Percentiles rank a stretch among this genome's conserved stretches.
These are phyloP conservation scores for Cyclotella baltica DNA, from an alignment of 108 stramenopile genomes.

Conservation along the genomic window DNA sequence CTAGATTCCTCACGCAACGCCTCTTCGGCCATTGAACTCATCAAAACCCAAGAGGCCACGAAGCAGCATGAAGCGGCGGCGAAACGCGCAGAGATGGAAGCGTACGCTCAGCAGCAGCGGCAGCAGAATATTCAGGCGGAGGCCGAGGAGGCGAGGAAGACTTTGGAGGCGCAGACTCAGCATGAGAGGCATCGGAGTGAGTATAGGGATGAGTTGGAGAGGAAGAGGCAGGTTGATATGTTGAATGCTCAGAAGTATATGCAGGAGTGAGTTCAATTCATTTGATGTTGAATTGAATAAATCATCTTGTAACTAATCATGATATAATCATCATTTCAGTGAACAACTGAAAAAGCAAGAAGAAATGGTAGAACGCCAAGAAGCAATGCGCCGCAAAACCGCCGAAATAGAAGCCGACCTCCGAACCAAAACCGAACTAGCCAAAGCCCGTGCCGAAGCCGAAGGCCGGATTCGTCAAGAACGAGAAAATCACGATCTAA, in stretches of 20 bases:
- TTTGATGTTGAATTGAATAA: neutral
- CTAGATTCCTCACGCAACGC: conserved; percentile 85
- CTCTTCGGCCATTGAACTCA: conserved; percentile 87
- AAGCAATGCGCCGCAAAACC: conserved; percentile 96
- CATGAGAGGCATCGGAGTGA: conserved; percentile 91
- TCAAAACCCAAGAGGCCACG: conserved; percentile 94
- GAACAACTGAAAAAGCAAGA: conserved; percentile 97
- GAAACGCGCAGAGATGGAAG: conserved; percentile 90
- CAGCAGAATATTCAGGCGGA: conserved; percentile 93
- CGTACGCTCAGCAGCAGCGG: conserved; percentile 87
- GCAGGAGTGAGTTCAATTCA: conserved; percentile 86
- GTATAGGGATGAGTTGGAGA: conserved; percentile 95
- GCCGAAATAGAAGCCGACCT: conserved; percentile 97
- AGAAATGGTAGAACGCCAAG: conserved; percentile 95
- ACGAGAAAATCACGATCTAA: conserved; percentile 96
- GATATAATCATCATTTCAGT: conserved; percentile 40
- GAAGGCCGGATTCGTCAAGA: conserved; percentile 96
- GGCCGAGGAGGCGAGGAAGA: conserved; percentile 94
- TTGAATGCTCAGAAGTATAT: conserved; percentile 95
- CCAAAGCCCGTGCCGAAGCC: conserved; percentile 92
- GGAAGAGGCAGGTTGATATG: conserved; percentile 97
- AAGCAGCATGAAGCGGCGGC: conserved; percentile 92
- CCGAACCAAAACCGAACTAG: conserved; percentile 89
- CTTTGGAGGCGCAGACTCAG: conserved; percentile 93
- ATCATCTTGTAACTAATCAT: neutral